Evolutionary conservation across 768 basidiomycete species (phyloP).

Genomic region (Amanita pseudoporphyria): DNA sequence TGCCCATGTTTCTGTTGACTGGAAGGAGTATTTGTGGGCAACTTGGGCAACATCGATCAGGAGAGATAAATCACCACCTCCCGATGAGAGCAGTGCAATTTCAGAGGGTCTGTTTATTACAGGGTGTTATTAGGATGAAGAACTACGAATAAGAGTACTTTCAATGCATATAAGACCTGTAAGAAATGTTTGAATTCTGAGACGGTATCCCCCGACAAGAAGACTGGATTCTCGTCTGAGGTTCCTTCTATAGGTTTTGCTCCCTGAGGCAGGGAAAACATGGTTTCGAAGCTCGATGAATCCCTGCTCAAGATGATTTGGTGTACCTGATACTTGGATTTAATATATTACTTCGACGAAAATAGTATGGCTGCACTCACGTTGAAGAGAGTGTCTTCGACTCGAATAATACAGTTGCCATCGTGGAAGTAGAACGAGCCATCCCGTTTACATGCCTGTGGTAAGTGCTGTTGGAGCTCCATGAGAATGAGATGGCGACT

Average conservation of each 20-base stretch:
- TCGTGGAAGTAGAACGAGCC: constrained; percentile 54
- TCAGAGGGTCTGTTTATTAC: constrained; percentile 46
- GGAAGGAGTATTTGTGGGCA: constrained; percentile 69
- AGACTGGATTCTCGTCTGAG: constrained; percentile 56
- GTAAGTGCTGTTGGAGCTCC: not conserved
- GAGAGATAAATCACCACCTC: constrained; percentile 39
- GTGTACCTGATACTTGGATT: constrained; percentile 35
- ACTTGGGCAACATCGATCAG: constrained; percentile 57
- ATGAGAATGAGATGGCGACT: not conserved
- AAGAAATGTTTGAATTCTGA: constrained; percentile 66
- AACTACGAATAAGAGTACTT: constrained; percentile 16
- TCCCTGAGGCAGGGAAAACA: constrained; percentile 63
- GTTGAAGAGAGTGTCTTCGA: constrained; percentile 60
- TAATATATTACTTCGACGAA: constrained; percentile 2
- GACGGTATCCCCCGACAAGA: constrained; percentile 51
- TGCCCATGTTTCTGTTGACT: constrained; percentile 64
- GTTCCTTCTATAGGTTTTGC: constrained; percentile 40
- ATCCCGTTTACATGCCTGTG: constrained; percentile 27
- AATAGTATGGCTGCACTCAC: constrained; percentile 25
- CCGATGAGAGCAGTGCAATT: constrained; percentile 35
- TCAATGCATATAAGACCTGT: constrained; percentile 73
- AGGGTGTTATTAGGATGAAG: not conserved
- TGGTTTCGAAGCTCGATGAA: constrained; percentile 50
- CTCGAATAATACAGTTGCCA: constrained; percentile 57
- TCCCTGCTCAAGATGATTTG: constrained; percentile 52